Base-by-base conservation (phyloP, 352 stramenopile species). In the Globisporangium mamillatum region DNA sequence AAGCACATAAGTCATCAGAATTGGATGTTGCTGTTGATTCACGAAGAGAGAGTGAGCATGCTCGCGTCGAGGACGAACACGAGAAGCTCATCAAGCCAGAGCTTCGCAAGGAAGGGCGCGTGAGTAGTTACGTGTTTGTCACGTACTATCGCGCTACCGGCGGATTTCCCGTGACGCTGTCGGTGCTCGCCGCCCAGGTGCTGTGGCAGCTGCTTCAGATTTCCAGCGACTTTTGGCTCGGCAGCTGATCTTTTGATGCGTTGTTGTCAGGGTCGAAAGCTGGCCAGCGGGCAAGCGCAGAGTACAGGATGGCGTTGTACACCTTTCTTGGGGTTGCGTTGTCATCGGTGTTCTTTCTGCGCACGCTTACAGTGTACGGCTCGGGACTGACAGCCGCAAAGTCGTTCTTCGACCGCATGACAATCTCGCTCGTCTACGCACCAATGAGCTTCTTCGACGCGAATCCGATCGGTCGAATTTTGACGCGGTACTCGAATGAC, bases 211-310 rank as follows among this genome's bases (percentile, higher is more conserved):
- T 29, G 10, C 60, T 95, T 1, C 76, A 77, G 44, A 77, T 97
- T 1, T 20, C 72, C 5, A 89, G 80, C 4, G 87, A 88, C 65
- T 97, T 88, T 73, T 97, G 84, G 81, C 70, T 75, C 18, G 34
- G 46, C 27, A n/a, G 50, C 1, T 75, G 64, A 65, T 29, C 50
- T 20, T 7, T 14, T 18, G 38, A 48, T n/a, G 14, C 38, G 5
- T 0, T n/a, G 38, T 18, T n/a, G 14, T 16, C 38, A 20, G 34
- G 34, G 34, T 41, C 34, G 34, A 16, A 41, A 41, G 10, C 34
- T 41, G 34, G 16, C 8, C 34, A 41, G 34, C 34, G 34, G 34
- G 34, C 9, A 41, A 41, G 34, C 34, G 34, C 38, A 20, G 38
- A n/a, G 12, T n/a, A 48, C 38, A 48, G 14, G 6, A 48, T n/a